Evolutionary conservation across 2,329 filamentous ascomycete species (phyloP), one percentile per base, ranked within the genome.

Genomic region (Cladophialophora bantiana): DNA sequence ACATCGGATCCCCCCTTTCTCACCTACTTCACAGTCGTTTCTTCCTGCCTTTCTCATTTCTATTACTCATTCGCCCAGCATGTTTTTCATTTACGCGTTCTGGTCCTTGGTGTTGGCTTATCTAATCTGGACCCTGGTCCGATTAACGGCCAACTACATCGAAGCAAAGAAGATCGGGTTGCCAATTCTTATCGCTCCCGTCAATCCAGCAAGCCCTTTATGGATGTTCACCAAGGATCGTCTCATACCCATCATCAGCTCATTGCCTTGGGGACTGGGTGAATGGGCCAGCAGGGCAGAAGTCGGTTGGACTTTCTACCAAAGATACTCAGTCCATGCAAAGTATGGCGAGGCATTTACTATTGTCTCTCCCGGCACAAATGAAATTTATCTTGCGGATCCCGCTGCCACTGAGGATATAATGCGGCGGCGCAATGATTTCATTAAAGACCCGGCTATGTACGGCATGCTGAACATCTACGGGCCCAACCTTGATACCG

Each of bases 401-500:
- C 63, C 65, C 12, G n/a, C 59, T 3, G 69, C 64, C 12, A 52
- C 54, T 2, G 62, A 68, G 7, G 65, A 71, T 15, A 35, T 59
- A 40, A 20, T 59, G 40, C 57, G 57, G 1, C 57, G 57, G 57
- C 42, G 40, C n/a, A 59, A 59, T 20, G 64, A 71, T 20, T 72
- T 65, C 32, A 64, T 67, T 66, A 71, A 70, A 48, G 62, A 68
- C 18, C 61, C 59, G 4, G 60, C 55, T 9, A 48, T 70, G 15
- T 69, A 71, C 45, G 62, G 45, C 7, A 66, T 69, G 56, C 48
- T 72, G 35, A 59, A 68, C 45, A 62, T 69, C 34, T 71, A 70
- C 38, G 71, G 71, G 1, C 64, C 63, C 4, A 72, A 71, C 55
- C 55, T 72, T 26, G 64, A 67, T 38, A 69, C 71, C 0, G 66